Base-by-base conservation (phyloP, 257 asterid genomes). In the Ilex aquifolium region DNA sequence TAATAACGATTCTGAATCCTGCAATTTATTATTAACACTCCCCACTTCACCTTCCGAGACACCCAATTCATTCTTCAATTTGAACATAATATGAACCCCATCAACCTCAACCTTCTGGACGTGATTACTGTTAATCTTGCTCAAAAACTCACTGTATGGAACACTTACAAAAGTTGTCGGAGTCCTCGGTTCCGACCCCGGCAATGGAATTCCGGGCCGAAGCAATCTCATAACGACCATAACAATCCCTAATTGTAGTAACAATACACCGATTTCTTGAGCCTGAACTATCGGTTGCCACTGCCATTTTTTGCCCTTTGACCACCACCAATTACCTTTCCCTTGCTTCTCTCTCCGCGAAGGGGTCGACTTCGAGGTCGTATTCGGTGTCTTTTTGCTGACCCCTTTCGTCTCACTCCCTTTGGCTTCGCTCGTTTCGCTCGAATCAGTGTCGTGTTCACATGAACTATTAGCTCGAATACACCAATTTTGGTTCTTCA, bases 21-120 rank as follows among this genome's bases (percentile, higher is more conserved):
- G 95, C 63, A 90, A 74, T 90, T 82, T 93, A 70, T 76, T 76
- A 60, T 46, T 75, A 68, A 36, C 62, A 60, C 74, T 87, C 52
- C 71, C 72, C 50, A 57, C 60, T 60, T 59, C 81, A 74, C 74
- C 71, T 75, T 88, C 97, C 67, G 46, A 21, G 42, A 48, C 69
- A 21, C 71, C 82, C 65, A 57, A 77, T 31, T 84, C 96, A 30
- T 73, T 80, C 80, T 87, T 93, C 84, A 93, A 72, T 79, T 86
- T 90, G 70, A 90, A 90, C 95, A 90, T 82, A 52, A 93, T 82
- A 73, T 90, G 92, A 52, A 90, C 95, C 53, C 97, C 99, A 84
- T 93, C 99, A 64, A 90, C 95, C 85, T 90, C 97, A 73, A 88
- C 99, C 74, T 93, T 93, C 74, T 86, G 85, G 73, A 93, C 97